phyloP scores from a whole-genome alignment of 768 basidiomycete genomes.

The Clitopilus hobsonii region DNA sequence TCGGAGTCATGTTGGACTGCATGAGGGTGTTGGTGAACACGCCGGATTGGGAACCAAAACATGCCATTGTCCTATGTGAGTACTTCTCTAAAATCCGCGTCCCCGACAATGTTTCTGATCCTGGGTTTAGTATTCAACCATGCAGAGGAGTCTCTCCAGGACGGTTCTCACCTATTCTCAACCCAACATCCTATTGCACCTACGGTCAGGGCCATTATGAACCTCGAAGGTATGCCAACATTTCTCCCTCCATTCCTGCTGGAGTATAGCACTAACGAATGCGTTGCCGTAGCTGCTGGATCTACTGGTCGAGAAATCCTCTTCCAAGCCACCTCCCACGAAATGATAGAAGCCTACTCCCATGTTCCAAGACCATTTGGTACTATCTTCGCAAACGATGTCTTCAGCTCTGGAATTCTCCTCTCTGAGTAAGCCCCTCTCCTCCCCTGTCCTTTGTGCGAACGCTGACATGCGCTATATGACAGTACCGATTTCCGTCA shows the following conservation, averaged over 20 bases:
- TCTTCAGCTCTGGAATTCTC: conserved; percentile 88
- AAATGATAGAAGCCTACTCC: conserved; percentile 92
- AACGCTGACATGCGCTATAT: conserved; percentile 3
- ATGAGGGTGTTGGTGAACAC: conserved; percentile 72
- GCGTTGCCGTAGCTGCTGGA: conserved; percentile 62
- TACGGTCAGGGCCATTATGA: conserved; percentile 81
- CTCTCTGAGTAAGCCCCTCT: conserved; percentile 69
- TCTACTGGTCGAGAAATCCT: conserved; percentile 83
- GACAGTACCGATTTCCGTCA: conserved; percentile 91
- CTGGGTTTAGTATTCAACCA: conserved; percentile 77
- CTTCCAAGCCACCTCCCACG: conserved; percentile 92
- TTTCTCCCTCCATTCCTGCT: not conserved
- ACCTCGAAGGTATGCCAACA: conserved; percentile 79
- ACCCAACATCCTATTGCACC: conserved; percentile 77
- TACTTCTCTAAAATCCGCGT: conserved; percentile 8
- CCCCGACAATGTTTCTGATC: not conserved
- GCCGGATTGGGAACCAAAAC: conserved; percentile 64
- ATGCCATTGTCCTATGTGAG: conserved; percentile 82
- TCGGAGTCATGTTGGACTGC: conserved; percentile 90
- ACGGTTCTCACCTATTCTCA: conserved; percentile 89
- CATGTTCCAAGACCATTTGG: conserved; percentile 85
- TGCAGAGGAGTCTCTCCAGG: conserved; percentile 92
- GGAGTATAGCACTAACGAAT: conserved; percentile 4
- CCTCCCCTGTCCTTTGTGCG: not conserved
- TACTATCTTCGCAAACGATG: conserved; percentile 84